Base-by-base conservation (phyloP, 345 rosid species). In the Luvunga scandens region DNA sequence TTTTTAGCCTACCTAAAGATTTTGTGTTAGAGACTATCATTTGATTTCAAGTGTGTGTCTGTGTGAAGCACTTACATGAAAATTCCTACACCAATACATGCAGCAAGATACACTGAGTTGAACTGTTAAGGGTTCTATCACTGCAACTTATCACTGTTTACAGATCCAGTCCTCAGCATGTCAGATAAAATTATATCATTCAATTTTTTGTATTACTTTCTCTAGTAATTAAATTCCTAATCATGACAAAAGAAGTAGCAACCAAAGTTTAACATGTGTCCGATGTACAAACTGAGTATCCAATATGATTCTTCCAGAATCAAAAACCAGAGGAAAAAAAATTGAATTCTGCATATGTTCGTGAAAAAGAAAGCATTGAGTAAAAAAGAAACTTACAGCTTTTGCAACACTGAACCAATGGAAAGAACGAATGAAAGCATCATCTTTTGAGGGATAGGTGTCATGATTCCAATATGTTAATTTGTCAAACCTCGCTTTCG, bases 381-480 rank as follows among this genome's bases (percentile, higher is more conserved):
- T 5, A 45, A 14, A 22, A 78, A 72, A 48, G 64, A 80, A 38
- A 82, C 89, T 94, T 65, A 96, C 99, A 31, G 90, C 90, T 78
- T 92, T 90, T 75, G 97, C 93, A 79, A 92, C 86, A 57, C 86
- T 63, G 39, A 92, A 84, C 94, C 93, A 90, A 59, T 91, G 98
- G 61, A 94, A 87, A 71, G 93, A 86, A 18, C 98, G 95, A 63
- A 87, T 25, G 69, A 96, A 83, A 10, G 88, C 81, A 84, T 96
- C 99, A 22, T 92, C 91, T 79, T 87, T 86, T 16, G 98, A 91
- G 76, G 99, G 99, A 75, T 86, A 77, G 74, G 9, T 81, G 75
- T 94, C 98, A 64, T 90, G 94, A 85, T 96, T 96, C 99, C 99
- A 96, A 80, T 89, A 94, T 10, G 97, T 87, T 73, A 94, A 65